A percentile compares a stretch with the other conserved stretches of the same genome.
Evolutionary conservation across 1,139 yeast species (phyloP).

Genomic region (Geotrichum histeridarum): DNA sequence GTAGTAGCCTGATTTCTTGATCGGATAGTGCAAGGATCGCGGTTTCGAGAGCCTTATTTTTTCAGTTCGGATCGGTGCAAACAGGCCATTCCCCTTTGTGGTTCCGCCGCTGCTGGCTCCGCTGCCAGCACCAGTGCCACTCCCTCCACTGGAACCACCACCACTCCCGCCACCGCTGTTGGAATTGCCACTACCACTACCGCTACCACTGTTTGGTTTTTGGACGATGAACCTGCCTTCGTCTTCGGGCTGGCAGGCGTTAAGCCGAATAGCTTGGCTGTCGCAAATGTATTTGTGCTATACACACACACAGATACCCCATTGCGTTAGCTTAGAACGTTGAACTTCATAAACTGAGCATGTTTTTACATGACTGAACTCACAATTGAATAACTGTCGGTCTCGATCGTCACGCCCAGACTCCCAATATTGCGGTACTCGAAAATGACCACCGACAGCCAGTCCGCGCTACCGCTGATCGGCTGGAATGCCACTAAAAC

Average conservation of each 20-base stretch:
- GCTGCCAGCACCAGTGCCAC: too few relatives aligned
- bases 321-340: too few relatives aligned
- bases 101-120: too few relatives aligned
- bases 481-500: slow-evolving; percentile 9
- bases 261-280: slow-evolving; percentile 51
- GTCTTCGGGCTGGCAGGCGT: slow-evolving; percentile 52
- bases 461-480: slow-evolving; percentile 21
- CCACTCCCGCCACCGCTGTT: too few relatives aligned
- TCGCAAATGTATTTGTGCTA: slow-evolving; percentile 63
- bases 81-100: slow-evolving; percentile 33
- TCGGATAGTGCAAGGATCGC: slow-evolving; percentile 56
- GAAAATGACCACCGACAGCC: slow-evolving; percentile 63
- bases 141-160: too few relatives aligned
- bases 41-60: slow-evolving; percentile 54
- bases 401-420: slow-evolving; percentile 52
- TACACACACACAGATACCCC: too few relatives aligned
- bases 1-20: slow-evolving; percentile 79
- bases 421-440: slow-evolving; percentile 73
- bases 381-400: slow-evolving; percentile 15
- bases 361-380: too few relatives aligned
- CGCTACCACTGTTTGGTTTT: slow-evolving; percentile 12
- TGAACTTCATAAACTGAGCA: too few relatives aligned
- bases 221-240: slow-evolving; percentile 58
- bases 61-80: slow-evolving; percentile 54
- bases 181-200: too few relatives aligned